phyloP scores from a whole-genome alignment of 2,329 filamentous ascomycete species.

The Colletotrichum karsti region DNA sequence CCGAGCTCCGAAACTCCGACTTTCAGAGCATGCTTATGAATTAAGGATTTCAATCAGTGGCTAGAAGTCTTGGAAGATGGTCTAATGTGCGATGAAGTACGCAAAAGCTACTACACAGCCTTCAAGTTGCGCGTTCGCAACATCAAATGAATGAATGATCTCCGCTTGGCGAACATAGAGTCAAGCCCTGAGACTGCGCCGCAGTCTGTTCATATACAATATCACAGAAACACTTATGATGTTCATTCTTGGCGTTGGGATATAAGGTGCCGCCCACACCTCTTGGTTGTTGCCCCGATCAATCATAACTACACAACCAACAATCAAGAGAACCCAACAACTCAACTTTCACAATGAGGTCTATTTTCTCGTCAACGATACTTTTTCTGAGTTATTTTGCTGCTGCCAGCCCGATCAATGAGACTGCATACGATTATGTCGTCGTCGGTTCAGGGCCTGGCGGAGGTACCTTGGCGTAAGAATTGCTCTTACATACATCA shows the following conservation, averaged over 20 bases:
- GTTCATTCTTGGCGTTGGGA: too few relatives aligned
- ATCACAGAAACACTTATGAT: too few relatives aligned
- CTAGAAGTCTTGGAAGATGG: background rate
- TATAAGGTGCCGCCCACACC: too few relatives aligned
- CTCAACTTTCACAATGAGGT: background rate
- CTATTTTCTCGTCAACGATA: background rate
- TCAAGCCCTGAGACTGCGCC: background rate
- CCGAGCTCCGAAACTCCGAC: background rate
- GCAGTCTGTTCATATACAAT: too few relatives aligned
- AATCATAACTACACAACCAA: background rate
- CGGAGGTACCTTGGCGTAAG: slow-evolving; percentile 6
- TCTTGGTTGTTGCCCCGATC: background rate
- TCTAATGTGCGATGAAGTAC: background rate
- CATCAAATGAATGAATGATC: background rate
- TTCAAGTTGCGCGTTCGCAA: too few relatives aligned
- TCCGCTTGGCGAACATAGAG: background rate
- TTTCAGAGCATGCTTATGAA: too few relatives aligned
- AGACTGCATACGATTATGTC: background rate
- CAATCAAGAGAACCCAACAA: background rate
- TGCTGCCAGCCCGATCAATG: background rate
- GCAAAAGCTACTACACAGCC: background rate
- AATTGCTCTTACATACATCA: background rate
- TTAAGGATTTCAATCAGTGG: too few relatives aligned
- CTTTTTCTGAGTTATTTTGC: background rate
- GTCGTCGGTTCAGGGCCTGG: slow-evolving; percentile 10